These are phyloP conservation scores for Heliamphora pulchella DNA, from an alignment of 179 eudicot species.

Conservation along the genomic window DNA sequence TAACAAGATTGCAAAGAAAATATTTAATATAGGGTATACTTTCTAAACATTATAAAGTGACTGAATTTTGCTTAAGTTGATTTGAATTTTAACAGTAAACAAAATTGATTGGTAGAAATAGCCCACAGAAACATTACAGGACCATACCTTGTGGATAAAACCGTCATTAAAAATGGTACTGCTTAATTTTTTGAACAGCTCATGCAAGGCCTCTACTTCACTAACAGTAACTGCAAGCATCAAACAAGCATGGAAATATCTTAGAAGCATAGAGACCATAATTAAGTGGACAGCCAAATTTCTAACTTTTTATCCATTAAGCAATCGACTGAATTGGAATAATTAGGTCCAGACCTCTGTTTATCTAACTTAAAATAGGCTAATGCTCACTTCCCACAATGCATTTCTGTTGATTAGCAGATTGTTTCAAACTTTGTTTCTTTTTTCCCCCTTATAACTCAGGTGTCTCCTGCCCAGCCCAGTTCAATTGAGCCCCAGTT, in stretches of 20 bases:
- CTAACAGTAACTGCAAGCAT: conserved; percentile 63
- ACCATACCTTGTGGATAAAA: conserved; percentile 71
- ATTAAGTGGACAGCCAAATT: background rate
- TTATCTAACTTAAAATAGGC: too few relatives aligned
- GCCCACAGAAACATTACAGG: background rate
- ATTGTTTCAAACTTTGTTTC: too few relatives aligned
- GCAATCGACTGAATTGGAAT: background rate
- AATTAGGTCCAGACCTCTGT: background rate
- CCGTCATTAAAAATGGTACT: conserved; percentile 78
- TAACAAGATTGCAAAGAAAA: conserved; percentile 1
- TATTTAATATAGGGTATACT: background rate
- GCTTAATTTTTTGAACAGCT: conserved; percentile 75
- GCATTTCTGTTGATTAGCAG: background rate
- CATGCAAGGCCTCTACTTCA: conserved; percentile 86
- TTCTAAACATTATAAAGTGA: background rate
- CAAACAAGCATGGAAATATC: background rate
- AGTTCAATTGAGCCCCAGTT: too few relatives aligned
- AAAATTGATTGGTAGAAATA: background rate
- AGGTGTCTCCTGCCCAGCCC: too few relatives aligned
- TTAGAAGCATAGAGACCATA: background rate
- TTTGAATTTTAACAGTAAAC: background rate
- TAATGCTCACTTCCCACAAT: too few relatives aligned
- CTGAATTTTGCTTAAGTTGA: background rate
- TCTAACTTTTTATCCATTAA: background rate
- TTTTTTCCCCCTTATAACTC: too few relatives aligned